Percentiles rank a stretch among this genome's conserved stretches.
These are phyloP conservation scores for Fusarium avenaceum DNA, from an alignment of 2,329 filamentous ascomycete genomes.

Conservation along the genomic window DNA sequence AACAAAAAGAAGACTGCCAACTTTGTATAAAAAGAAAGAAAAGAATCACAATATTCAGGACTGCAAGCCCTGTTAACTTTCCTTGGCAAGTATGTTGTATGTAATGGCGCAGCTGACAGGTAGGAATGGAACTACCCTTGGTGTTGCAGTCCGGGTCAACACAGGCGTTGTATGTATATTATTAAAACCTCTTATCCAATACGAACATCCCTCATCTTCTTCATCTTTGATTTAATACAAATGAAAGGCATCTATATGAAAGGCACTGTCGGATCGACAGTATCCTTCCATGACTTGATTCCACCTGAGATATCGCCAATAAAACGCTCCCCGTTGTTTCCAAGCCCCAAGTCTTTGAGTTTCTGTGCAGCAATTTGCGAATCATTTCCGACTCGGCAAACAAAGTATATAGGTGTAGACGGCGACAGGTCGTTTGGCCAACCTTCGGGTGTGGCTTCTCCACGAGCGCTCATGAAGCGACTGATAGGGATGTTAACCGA, in stretches of 20 bases:
- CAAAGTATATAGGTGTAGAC: slow-evolving; percentile 73
- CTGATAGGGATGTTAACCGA: slow-evolving; percentile 77
- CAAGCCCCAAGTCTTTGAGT: slow-evolving; percentile 72
- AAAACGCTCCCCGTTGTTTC: slow-evolving; percentile 65
- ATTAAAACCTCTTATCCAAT: slow-evolving; percentile 48
- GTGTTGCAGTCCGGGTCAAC: slow-evolving; percentile 36
- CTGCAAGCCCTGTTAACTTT: slow-evolving; percentile 14
- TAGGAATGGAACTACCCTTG: slow-evolving; percentile 30
- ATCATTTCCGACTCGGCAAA: slow-evolving; percentile 83
- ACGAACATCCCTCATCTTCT: slow-evolving; percentile 34
- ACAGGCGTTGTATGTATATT: slow-evolving; percentile 49
- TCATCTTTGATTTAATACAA: slow-evolving; percentile 8
- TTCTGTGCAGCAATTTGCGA: slow-evolving; percentile 78
- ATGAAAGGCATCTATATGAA: slow-evolving; percentile 59
- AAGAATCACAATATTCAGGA: slow-evolving; percentile 12
- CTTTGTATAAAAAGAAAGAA: slow-evolving; percentile 63
- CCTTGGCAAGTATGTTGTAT: slow-evolving; percentile 23
- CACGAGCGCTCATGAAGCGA: slow-evolving; percentile 69
- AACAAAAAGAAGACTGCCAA: slow-evolving; percentile 89
- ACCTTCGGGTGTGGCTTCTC: slow-evolving; percentile 51
- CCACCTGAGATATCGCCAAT: slow-evolving; percentile 81
- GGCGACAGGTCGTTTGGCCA: slow-evolving; percentile 56
- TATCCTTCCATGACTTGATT: slow-evolving; percentile 77
- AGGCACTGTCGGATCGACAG: slow-evolving; percentile 71
- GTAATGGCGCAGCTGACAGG: slow-evolving; percentile 46